phyloP scores from a whole-genome alignment of 768 basidiomycete genomes.

The Lactarius sanguifluus region DNA sequence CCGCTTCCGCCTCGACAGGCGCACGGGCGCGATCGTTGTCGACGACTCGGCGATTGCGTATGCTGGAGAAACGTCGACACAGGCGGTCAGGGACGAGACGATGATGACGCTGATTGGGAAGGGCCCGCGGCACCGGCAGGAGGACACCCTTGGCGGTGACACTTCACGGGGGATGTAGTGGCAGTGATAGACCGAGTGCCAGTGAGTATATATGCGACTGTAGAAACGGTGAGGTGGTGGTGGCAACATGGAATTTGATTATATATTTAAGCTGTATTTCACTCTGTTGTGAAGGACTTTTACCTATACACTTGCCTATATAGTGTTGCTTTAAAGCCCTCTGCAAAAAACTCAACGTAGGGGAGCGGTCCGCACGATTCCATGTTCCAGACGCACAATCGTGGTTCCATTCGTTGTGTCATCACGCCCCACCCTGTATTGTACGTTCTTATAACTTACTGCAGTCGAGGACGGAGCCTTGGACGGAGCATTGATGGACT shows the following conservation, averaged over 20 bases:
- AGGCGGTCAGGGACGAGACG: constrained; percentile 14
- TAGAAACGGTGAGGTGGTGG: not conserved
- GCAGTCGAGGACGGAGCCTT: too few species aligned
- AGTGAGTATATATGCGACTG: not conserved
- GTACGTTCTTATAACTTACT: not conserved
- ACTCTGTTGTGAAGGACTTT: not conserved
- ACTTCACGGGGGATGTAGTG: not conserved
- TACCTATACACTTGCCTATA: not conserved
- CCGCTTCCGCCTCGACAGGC: constrained; percentile 28
- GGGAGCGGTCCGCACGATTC: too few species aligned
- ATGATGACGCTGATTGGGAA: constrained; percentile 25
- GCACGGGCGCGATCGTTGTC: constrained; percentile 29
- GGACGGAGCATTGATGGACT: too few species aligned
- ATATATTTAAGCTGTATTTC: not conserved
- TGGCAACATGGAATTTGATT: not conserved
- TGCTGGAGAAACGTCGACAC: not conserved
- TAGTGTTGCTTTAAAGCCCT: not conserved
- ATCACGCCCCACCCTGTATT: not conserved
- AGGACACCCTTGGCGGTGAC: not conserved
- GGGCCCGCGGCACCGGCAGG: not conserved
- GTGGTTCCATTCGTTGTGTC: not conserved
- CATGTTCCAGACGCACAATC: not conserved
- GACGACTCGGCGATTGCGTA: constrained; percentile 18
- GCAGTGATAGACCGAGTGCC: not conserved
- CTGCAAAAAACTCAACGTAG: not conserved